phyloP scores from a whole-genome alignment of 1,284 basidiomycete genomes.

The Cryptococcus neoformans region DNA sequence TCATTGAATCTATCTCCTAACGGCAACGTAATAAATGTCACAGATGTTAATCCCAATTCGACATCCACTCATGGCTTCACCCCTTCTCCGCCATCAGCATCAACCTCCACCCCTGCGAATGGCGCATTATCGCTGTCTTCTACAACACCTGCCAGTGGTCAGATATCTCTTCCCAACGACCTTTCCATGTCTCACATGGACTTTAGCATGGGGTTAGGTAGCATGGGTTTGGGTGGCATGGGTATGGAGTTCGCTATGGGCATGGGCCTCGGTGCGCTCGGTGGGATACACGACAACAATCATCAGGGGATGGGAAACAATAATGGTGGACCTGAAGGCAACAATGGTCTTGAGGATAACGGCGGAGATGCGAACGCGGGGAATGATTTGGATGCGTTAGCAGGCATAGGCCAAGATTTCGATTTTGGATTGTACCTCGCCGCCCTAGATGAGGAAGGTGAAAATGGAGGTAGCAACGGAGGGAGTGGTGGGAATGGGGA shows the following conservation, averaged over 20 bases:
- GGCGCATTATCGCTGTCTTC: constrained; percentile 5
- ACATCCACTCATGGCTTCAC: constrained; percentile 23
- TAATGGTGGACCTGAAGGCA: background rate
- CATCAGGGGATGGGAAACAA: background rate
- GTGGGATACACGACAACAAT: constrained; percentile 2
- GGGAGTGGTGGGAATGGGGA: background rate
- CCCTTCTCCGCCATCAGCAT: constrained; percentile 29
- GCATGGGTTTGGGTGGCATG: background rate
- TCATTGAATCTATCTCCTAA: constrained; percentile 42
- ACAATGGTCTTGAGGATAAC: background rate
- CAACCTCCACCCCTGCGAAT: constrained; percentile 18
- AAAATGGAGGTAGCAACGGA: constrained; percentile 8
- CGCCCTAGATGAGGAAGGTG: constrained; percentile 35
- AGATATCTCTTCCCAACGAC: background rate
- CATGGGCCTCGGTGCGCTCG: constrained; percentile 10
- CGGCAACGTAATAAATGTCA: constrained; percentile 16
- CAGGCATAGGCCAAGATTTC: constrained; percentile 18
- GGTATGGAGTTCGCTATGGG: constrained; percentile 12
- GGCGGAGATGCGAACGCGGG: background rate
- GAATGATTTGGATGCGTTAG: background rate
- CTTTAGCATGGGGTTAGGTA: background rate
- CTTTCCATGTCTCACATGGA: background rate
- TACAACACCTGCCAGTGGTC: background rate
- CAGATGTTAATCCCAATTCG: constrained; percentile 12
- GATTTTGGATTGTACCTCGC: constrained; percentile 40